These are phyloP conservation scores for Ettlia oleoabundans DNA, from an alignment of 139 green algal species.

Conservation along the genomic window DNA sequence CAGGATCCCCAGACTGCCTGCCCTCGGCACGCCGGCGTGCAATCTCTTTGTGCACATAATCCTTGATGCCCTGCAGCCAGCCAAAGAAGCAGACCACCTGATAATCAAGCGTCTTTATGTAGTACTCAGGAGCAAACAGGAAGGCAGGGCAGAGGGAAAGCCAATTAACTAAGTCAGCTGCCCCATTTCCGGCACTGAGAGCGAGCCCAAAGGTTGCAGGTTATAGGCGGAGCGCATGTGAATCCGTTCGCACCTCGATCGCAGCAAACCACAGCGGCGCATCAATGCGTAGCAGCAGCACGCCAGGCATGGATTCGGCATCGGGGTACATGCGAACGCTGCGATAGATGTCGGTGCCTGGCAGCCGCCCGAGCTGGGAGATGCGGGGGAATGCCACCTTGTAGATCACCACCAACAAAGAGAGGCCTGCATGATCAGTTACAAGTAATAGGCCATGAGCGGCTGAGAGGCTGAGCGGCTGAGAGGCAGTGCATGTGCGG, in stretches of 20 bases:
- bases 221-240: neutral
- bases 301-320: slow-evolving; percentile 38
- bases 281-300: slow-evolving; percentile 77
- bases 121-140: slow-evolving; percentile 67
- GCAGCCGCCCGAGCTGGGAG: slow-evolving; percentile 77
- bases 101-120: too few species aligned
- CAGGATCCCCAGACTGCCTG: slow-evolving; percentile 66
- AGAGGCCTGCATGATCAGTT: slow-evolving; percentile 5
- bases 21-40: neutral
- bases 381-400: slow-evolving; percentile 69
- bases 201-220: too few species aligned
- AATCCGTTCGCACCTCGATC: slow-evolving; percentile 50
- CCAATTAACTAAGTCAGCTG: too few species aligned
- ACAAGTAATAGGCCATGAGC: neutral
- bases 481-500: too few species aligned
- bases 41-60: slow-evolving; percentile 9
- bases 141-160: slow-evolving; percentile 75
- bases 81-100: too few species aligned
- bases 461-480: too few species aligned
- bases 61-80: slow-evolving; percentile 1
- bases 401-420: slow-evolving; percentile 49
- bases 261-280: slow-evolving; percentile 75
- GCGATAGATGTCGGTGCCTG: slow-evolving; percentile 55
- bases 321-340: slow-evolving; percentile 41
- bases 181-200: too few species aligned